phyloP scores from a whole-genome alignment of 768 basidiomycete genomes.

The Hydnomerulius pinastri region DNA sequence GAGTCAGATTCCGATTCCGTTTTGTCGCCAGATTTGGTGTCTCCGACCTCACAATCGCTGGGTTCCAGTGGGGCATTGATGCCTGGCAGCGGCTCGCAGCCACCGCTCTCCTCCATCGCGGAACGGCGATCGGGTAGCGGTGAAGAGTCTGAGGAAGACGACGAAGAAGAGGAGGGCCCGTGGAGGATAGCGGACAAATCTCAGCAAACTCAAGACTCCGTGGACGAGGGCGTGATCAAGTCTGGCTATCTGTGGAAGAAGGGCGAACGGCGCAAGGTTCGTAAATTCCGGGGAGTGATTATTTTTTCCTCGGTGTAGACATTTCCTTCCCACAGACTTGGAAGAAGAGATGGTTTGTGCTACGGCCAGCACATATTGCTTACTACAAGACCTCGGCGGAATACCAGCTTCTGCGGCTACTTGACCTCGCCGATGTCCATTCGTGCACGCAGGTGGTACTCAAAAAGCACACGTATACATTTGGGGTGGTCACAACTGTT shows the following conservation, averaged over 20 bases:
- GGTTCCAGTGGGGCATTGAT: constrained; percentile 31
- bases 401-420: constrained; percentile 86
- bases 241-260: constrained; percentile 97
- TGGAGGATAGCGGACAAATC: constrained; percentile 58
- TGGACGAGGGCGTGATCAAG: constrained; percentile 77
- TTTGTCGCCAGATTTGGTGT: constrained; percentile 52
- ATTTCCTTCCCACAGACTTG: constrained; percentile 63
- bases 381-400: constrained; percentile 97
- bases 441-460: constrained; percentile 84
- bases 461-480: constrained; percentile 87
- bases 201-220: constrained; percentile 46
- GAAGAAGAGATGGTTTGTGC: constrained; percentile 99
- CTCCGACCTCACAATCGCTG: constrained; percentile 39
- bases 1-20: constrained; percentile 88
- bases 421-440: constrained; percentile 87
- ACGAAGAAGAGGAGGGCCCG: constrained; percentile 64
- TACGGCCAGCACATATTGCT: constrained; percentile 87
- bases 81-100: constrained; percentile 39
- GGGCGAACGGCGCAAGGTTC: constrained; percentile 93
- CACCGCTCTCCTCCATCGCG: constrained; percentile 74
- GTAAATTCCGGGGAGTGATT: constrained; percentile 19
- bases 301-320: constrained; percentile 3
- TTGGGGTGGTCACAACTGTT: constrained; percentile 87
- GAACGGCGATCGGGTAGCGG: constrained; percentile 70
- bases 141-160: constrained; percentile 79